Percentiles rank a stretch among this genome's conserved stretches.
phyloP scores from a whole-genome alignment of 495 filamentous ascomycete species.

The Penicillium macrosclerotiorum region DNA sequence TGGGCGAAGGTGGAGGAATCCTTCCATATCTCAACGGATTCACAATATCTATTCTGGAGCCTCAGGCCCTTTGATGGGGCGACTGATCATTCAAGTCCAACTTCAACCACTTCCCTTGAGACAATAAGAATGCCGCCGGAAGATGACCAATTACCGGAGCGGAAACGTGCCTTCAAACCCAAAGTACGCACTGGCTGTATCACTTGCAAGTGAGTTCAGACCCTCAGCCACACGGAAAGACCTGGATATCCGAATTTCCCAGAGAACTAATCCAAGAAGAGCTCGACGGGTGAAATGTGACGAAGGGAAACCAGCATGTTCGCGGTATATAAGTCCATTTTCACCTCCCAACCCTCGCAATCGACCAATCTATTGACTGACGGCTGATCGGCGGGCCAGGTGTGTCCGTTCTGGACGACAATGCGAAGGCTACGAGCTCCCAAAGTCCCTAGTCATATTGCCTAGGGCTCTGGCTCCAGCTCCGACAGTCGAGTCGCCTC shows the following conservation, averaged over 20 bases:
- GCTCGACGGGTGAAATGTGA: conserved; percentile 29
- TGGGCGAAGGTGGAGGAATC: too few relatives aligned
- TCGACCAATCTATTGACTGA: not conserved
- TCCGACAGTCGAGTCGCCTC: not conserved
- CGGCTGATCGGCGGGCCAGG: conserved; percentile 4
- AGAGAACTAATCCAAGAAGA: not conserved
- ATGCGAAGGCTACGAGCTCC: conserved; percentile 28
- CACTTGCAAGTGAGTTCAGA: conserved; percentile 29
- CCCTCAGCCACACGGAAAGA: not conserved
- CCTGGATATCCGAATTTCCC: not conserved
- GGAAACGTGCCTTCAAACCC: not conserved
- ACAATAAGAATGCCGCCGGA: not conserved
- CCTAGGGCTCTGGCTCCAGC: conserved; percentile 1
- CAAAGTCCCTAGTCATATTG: not conserved
- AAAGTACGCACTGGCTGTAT: conserved; percentile 30
- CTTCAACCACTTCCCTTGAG: not conserved
- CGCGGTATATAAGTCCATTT: conserved; percentile 1
- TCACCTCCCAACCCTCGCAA: too few relatives aligned
- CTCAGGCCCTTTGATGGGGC: too few relatives aligned
- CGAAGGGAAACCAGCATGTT: conserved; percentile 23
- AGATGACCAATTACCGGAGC: not conserved
- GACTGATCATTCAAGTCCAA: too few relatives aligned
- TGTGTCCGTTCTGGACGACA: conserved; percentile 34
- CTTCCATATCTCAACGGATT: too few relatives aligned
- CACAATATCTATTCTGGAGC: too few relatives aligned